Base-by-base conservation (phyloP, 495 filamentous ascomycete species). In the Penicillium angulare region DNA sequence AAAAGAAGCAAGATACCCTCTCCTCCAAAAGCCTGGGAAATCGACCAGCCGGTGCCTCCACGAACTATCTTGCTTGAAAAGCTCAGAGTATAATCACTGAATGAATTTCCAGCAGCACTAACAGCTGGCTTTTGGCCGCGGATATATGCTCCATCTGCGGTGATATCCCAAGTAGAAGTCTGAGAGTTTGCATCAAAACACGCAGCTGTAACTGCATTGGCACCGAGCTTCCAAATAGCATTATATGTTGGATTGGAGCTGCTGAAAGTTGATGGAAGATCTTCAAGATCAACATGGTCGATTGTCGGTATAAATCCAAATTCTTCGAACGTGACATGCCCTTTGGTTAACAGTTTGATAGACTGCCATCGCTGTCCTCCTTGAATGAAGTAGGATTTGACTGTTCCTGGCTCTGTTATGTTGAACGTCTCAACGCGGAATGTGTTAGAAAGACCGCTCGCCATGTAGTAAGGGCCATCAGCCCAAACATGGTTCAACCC, bases 361-460 rank as follows among this genome's bases (percentile, higher is more conserved):
- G 15, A 32, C 8, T 53, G 50, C 50, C 50, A 53, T 13, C 50
- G 42, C 24, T 53, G 50, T 8, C 50, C 50, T 10, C 50, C 43
- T 20, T 53, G 42, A 2, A 53, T 40, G 29, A 53, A 23, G 17
- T 5, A 17, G n/a, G 46, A 49, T 2, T 27, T 15, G 15, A 41
- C 8, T 12, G 20, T 31, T 41, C 43, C 50, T 17, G 50, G 13
- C 7, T 16, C n/a, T 4, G 43, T 46, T 15, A 53, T n/a, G 17
- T 53, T 47, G 26, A 53, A 53, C 3, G 50, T 53, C 24, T 53
- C 50, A 5, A 53, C 42, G 15, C 50, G 50, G 16, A 41, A 40
- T 0, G 26, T 24, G 15, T 53, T 53, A 3, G 50, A 5, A 2
- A 53, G 43, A 23, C 50, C 20, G 9, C 40, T 39, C 16, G 29